phyloP scores from a whole-genome alignment of 1,284 basidiomycete species.

The Caloboletus firmus region DNA sequence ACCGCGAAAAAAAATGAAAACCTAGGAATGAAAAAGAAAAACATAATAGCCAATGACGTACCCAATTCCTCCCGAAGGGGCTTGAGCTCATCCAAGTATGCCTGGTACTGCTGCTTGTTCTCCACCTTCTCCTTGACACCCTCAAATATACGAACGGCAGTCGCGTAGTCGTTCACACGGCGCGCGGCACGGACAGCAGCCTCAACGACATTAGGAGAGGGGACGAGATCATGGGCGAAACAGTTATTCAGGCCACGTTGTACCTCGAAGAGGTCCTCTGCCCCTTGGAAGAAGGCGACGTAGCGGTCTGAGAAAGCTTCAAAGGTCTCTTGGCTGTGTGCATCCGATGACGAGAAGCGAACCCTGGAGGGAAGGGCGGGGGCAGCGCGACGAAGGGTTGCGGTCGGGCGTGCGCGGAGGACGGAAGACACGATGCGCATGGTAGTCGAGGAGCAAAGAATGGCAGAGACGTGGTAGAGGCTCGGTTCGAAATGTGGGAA shows the following conservation, averaged over 20 bases:
- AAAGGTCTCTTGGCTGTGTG: constrained; percentile 86
- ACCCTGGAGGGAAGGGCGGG: constrained; percentile 49
- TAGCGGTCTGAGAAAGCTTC: constrained; percentile 94
- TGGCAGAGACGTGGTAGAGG: background rate
- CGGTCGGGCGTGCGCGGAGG: constrained; percentile 52
- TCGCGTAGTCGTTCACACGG: constrained; percentile 95
- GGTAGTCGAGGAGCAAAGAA: constrained; percentile 21
- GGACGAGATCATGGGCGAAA: constrained; percentile 98
- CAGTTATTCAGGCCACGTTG: constrained; percentile 99
- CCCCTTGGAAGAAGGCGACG: constrained; percentile 88
- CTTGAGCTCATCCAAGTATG: constrained; percentile 87
- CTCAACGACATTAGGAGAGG: constrained; percentile 86
- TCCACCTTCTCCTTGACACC: constrained; percentile 93
- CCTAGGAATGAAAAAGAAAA: background rate
- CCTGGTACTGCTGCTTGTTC: constrained; percentile 90
- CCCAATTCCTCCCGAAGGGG: constrained; percentile 86
- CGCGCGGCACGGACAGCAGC: constrained; percentile 87
- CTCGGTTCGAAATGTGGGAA: constrained; percentile 11
- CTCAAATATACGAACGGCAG: constrained; percentile 94
- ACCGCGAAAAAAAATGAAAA: background rate
- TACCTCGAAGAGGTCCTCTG: constrained; percentile 95
- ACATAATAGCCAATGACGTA: constrained; percentile 43
- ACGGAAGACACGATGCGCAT: constrained; percentile 55
- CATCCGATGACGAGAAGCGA: constrained; percentile 38
- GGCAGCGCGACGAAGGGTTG: constrained; percentile 38